Evolutionary conservation across 129 eudicot genomes (phyloP).

Genomic region (Mikania micrantha): DNA sequence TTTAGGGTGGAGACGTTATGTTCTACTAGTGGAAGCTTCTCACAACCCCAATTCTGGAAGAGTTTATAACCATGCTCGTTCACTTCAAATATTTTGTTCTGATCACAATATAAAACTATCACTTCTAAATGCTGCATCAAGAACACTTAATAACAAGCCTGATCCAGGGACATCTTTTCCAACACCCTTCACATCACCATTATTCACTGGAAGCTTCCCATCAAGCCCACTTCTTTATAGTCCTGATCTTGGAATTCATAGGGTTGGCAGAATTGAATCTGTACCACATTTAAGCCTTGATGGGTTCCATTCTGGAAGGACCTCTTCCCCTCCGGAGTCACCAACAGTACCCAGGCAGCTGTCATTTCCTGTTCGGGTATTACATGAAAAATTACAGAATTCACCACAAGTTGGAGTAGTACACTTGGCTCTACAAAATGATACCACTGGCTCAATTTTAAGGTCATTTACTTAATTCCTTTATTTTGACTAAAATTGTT

Average conservation of each 20-base stretch:
- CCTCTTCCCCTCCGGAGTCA: slow-evolving; percentile 79
- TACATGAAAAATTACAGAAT: slow-evolving; percentile 70
- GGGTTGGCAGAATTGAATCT: slow-evolving; percentile 67
- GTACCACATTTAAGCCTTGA: slow-evolving; percentile 94
- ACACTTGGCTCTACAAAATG: slow-evolving; percentile 89
- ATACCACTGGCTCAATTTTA: slow-evolving; percentile 70
- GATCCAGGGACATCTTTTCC: slow-evolving; percentile 59
- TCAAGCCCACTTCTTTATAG: slow-evolving; percentile 83
- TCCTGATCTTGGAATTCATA: slow-evolving; percentile 67
- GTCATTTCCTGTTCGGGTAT: slow-evolving; percentile 52
- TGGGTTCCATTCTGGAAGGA: slow-evolving; percentile 66
- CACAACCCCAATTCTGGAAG: slow-evolving; percentile 90
- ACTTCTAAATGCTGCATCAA: slow-evolving; percentile 45
- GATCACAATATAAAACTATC: slow-evolving; percentile 57
- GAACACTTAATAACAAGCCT: slow-evolving; percentile 47
- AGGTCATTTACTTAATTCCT: slow-evolving; percentile 38
- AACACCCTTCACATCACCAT: slow-evolving; percentile 85
- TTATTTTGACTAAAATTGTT: not conserved
- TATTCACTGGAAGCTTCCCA: slow-evolving; percentile 96
- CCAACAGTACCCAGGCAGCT: slow-evolving; percentile 67
- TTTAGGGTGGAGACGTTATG: slow-evolving; percentile 95
- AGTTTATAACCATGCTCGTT: slow-evolving; percentile 70
- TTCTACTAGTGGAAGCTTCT: slow-evolving; percentile 85
- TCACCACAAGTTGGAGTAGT: slow-evolving; percentile 84
- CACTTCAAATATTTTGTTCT: slow-evolving; percentile 87